Base-by-base conservation (phyloP, 2,329 filamentous ascomycete genomes). In the Phialophora macrospora region DNA sequence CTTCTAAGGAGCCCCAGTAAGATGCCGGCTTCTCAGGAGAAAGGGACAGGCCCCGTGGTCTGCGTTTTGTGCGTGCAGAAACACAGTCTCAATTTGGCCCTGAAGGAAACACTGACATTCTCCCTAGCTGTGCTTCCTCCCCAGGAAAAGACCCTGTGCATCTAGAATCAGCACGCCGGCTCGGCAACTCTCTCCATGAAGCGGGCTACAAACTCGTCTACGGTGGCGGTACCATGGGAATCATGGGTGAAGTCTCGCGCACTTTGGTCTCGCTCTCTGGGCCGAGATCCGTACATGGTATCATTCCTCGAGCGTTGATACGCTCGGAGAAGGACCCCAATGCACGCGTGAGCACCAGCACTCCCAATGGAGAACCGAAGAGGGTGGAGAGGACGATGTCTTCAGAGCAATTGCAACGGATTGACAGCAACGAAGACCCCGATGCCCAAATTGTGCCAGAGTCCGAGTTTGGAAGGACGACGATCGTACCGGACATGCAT, bases 401-500 rank as follows among this genome's bases (percentile, higher is more conserved):
- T 56, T 86, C 89, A 65, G 84, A 88, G 75, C 74, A 55, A 58
- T 63, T 70, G 60, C 60, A 64, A 60, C 68, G 63, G 24, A 61
- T 70, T 32, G 71, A 70, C 26, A 73, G 51, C 67, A 73, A 38
- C 55, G 78, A 67, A 20, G 70, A 71, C 30, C 67, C 66, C 8
- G 63, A 71, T 34, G 64, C 55, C 11, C 71, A 72, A 1, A 72
- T 78, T 44, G 69, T 79, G 4, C 73, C 73, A 49, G 75, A 80
- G 64, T 75, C 75, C 0, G 78, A 81, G 61, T 99, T 92, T 76
- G 95, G 95, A 9, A 82, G 84, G 51, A 97, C 93, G 12, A 97
- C 93, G 0, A 87, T 97, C 8, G 95, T 98, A 30, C 85, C 88
- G 72, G 93, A 97, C 76, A 99, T 99, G 95, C 95, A 99, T 80